Evolutionary conservation across 2,329 filamentous ascomycete species (phyloP).

Genomic region (Gnomoniopsis sp.): DNA sequence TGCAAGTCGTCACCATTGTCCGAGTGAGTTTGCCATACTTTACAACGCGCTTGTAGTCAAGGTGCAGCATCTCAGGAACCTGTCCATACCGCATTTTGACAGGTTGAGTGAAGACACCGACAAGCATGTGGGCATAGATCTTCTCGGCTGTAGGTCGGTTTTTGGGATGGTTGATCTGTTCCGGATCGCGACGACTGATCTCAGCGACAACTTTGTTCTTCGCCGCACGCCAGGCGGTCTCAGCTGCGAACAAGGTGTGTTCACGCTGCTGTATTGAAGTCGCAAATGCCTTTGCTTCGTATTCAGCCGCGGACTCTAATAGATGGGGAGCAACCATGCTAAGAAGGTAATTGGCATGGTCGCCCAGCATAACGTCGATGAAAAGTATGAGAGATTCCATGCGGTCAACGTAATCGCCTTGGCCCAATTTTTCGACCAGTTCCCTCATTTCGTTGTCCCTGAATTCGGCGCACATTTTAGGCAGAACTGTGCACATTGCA

Average conservation of each 20-base stretch:
- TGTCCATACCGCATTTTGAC: slow-evolving; percentile 49
- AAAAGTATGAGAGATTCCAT: slow-evolving; percentile 72
- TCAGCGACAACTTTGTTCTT: slow-evolving; percentile 63
- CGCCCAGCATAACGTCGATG: slow-evolving; percentile 73
- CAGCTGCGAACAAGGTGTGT: slow-evolving; percentile 56
- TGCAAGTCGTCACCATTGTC: slow-evolving; percentile 68
- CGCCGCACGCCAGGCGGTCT: slow-evolving; percentile 63
- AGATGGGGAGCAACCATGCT: slow-evolving; percentile 68
- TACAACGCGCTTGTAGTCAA: slow-evolving; percentile 63
- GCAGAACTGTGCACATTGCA: slow-evolving; percentile 71
- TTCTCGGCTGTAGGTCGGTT: slow-evolving; percentile 64
- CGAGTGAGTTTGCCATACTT: slow-evolving; percentile 55
- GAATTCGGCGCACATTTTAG: slow-evolving; percentile 76
- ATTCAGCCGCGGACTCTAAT: slow-evolving; percentile 66
- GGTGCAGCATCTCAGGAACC: slow-evolving; percentile 69
- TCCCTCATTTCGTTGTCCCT: slow-evolving; percentile 73
- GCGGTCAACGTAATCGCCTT: slow-evolving; percentile 68
- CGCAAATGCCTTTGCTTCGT: slow-evolving; percentile 71
- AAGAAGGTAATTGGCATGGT: slow-evolving; percentile 79
- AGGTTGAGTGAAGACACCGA: slow-evolving; percentile 70
- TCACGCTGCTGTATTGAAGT: slow-evolving; percentile 57
- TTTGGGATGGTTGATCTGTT: slow-evolving; percentile 59
- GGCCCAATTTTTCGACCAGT: slow-evolving; percentile 57
- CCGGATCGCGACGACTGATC: slow-evolving; percentile 64
- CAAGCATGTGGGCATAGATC: slow-evolving; percentile 72